Conservation (phyloP, 768 basidiomycete species). For the Sutorius australiensis region DNA sequence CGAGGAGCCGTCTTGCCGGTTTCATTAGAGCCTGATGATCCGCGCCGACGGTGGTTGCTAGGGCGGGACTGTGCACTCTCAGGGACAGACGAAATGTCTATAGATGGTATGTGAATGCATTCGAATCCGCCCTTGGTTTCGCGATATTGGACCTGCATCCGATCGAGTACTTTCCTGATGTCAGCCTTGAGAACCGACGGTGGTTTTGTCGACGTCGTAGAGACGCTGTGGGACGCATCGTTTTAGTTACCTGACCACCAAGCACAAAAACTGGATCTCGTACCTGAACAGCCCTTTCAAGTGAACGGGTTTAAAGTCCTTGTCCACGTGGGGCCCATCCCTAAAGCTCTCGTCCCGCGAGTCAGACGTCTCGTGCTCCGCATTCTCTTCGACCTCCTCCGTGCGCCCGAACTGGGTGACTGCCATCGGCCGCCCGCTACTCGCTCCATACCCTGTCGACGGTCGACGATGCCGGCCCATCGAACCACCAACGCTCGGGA, state of each 20-base stretch:
- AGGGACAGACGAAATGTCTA: constrained; percentile 79
- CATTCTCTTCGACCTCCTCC: constrained; percentile 46
- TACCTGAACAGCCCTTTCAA: constrained; percentile 95
- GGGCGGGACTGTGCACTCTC: constrained; percentile 32
- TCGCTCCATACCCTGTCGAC: constrained; percentile 56
- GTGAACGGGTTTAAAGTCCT: constrained; percentile 91
- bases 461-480: constrained; percentile 68
- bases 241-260: constrained; percentile 2
- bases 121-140: constrained; percentile 91
- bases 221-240: constrained; percentile 54
- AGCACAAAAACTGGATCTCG: constrained; percentile 6
- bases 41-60: constrained; percentile 39
- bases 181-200: constrained; percentile 78
- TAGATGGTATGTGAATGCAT: constrained; percentile 92
- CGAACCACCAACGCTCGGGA: constrained; percentile 47
- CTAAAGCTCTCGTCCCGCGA: constrained; percentile 43
- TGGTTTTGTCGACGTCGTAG: constrained; percentile 90
- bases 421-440: constrained; percentile 25
- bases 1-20: constrained; percentile 43
- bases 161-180: constrained; percentile 80
- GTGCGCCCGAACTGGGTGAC: constrained; percentile 51
- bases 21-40: constrained; percentile 51
- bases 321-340: constrained; percentile 50
- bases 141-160: constrained; percentile 93
- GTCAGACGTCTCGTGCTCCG: constrained; percentile 37